A percentile compares a stretch with the other conserved stretches of the same genome.
Evolutionary conservation across 106 monocot genomes (phyloP).

Genomic region (Apostasia shenzhenica): DNA sequence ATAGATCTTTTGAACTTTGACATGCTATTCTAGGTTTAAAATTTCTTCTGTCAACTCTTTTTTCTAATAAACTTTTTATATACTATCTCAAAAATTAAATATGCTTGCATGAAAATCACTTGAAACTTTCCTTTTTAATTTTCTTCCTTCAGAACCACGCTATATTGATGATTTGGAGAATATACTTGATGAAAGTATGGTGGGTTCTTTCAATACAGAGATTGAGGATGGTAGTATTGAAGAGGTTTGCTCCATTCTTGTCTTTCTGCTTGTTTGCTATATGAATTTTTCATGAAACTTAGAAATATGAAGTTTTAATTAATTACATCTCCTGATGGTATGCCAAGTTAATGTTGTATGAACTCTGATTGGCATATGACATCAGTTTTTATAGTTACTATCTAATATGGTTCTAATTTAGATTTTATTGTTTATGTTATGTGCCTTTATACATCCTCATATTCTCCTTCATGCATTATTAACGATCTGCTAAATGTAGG

Average conservation of each 20-base stretch:
- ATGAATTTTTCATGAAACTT: not conserved
- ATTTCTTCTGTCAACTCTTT: not conserved
- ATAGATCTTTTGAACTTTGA: no score
- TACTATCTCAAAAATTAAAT: no score
- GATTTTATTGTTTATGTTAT: not conserved
- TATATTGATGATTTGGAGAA: constrained; percentile 19
- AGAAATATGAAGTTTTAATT: not conserved
- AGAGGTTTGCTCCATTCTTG: constrained; percentile 22
- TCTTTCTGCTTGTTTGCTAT: not conserved
- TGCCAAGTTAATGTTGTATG: no score
- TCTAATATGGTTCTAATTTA: not conserved
- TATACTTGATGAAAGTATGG: constrained; percentile 16
- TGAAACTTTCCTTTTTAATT: not conserved
- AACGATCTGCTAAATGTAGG: no score
- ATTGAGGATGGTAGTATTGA: constrained; percentile 38
- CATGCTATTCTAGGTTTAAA: not conserved
- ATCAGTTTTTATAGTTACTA: not conserved
- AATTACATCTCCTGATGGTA: not conserved
- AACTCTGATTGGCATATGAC: no score
- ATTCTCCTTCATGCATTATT: no score
- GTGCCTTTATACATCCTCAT: no score
- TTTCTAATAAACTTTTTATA: not conserved
- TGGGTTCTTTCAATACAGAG: constrained; percentile 20
- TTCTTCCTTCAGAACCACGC: not conserved
- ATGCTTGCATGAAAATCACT: not conserved